Conservation (phyloP, 2,329 filamentous ascomycete species). For the Ophiocordyceps australis region DNA sequence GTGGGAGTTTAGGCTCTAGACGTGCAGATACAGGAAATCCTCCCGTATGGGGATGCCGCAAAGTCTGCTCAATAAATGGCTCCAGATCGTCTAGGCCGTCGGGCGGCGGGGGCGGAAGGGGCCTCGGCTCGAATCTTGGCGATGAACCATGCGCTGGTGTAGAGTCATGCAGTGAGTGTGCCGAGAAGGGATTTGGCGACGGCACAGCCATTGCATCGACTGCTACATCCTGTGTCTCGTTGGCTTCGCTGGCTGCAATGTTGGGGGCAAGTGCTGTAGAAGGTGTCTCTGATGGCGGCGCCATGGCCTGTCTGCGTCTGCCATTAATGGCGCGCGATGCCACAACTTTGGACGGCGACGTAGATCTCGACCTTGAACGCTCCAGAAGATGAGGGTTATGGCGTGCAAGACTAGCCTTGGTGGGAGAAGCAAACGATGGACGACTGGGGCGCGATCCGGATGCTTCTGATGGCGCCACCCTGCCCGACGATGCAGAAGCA, state of each 20-base stretch:
- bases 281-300: slow-evolving; percentile 4
- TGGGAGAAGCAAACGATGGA: slow-evolving; percentile 49
- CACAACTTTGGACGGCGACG: slow-evolving; percentile 13
- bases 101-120: slow-evolving; percentile 23
- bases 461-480: slow-evolving; percentile 7
- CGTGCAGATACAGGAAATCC: slow-evolving; percentile 12
- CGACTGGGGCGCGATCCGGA: slow-evolving; percentile 13
- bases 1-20: slow-evolving; percentile 51
- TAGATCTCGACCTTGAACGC: slow-evolving; percentile 20
- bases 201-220: too few species aligned
- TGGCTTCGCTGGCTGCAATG: slow-evolving; percentile 7
- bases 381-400: slow-evolving; percentile 40
- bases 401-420: slow-evolving; percentile 42
- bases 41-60: slow-evolving; percentile 13
- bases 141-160: too few species aligned
- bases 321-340: too few species aligned
- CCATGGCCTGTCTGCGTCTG: not conserved
- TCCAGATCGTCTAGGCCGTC: slow-evolving; percentile 11
- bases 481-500: slow-evolving; percentile 15
- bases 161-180: too few species aligned
- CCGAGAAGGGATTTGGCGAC: too few species aligned
- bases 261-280: slow-evolving; percentile 7
- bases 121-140: slow-evolving; percentile 22
- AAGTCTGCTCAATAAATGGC: slow-evolving; percentile 11
- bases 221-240: too few species aligned